Evolutionary conservation across 2,329 filamentous ascomycete genomes (phyloP).

Genomic region (Colletotrichum karsti): DNA sequence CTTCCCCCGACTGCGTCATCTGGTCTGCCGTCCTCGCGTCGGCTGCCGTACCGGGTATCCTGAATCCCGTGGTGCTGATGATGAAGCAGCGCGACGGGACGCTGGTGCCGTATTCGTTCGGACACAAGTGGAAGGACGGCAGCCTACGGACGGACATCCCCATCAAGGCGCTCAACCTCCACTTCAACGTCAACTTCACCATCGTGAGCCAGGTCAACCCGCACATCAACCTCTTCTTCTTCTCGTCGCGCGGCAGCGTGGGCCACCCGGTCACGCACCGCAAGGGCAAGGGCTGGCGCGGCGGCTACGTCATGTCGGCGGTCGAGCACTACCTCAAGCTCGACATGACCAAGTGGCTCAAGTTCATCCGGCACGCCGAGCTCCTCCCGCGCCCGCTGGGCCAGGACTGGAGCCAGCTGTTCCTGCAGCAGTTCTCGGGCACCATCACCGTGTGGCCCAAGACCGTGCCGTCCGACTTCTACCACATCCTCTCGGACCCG

Average conservation of each 20-base stretch:
- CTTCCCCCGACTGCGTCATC: conserved; percentile 94
- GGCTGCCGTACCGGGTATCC: conserved; percentile 92
- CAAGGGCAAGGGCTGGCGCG: conserved; percentile 92
- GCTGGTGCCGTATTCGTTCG: conserved; percentile 91
- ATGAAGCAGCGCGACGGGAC: conserved; percentile 84
- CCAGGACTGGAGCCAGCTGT: conserved; percentile 97
- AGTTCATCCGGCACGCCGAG: conserved; percentile 91
- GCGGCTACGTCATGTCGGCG: conserved; percentile 91
- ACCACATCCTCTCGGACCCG: conserved; percentile 86
- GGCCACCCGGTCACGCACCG: conserved; percentile 95
- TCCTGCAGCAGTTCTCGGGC: conserved; percentile 93
- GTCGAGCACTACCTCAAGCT: conserved; percentile 96
- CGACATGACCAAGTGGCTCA: conserved; percentile 97
- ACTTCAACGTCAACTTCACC: conserved; percentile 98
- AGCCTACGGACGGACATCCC: conserved; percentile 95
- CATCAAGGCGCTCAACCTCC: conserved; percentile 89
- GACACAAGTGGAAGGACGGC: conserved; percentile 99
- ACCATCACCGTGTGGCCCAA: conserved; percentile 98
- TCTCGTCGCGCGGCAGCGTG: conserved; percentile 90
- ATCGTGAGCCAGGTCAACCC: conserved; percentile 92
- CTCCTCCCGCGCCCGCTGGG: conserved; percentile 88
- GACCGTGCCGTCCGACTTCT: conserved; percentile 80
- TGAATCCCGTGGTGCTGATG: conserved; percentile 93
- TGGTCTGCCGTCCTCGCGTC: conserved; percentile 97
- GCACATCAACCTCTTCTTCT: conserved; percentile 99